A percentile compares a stretch with the other conserved stretches of the same genome.
These are phyloP conservation scores for Penicillium flavigenum DNA, from an alignment of 495 filamentous ascomycete species.

Conservation along the genomic window DNA sequence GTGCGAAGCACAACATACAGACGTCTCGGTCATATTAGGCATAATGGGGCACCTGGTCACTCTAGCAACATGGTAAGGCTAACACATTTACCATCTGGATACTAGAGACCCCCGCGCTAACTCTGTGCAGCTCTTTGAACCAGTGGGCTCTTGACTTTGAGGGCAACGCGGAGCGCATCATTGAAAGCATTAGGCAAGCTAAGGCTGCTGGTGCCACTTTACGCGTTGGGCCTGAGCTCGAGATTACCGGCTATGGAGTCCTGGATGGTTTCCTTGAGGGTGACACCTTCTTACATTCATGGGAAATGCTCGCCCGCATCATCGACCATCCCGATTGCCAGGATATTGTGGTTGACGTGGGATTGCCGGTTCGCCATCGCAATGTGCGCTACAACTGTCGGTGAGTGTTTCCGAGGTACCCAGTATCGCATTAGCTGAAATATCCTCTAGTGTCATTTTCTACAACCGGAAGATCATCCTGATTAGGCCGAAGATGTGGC, in stretches of 20 bases:
- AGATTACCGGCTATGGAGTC: slow-evolving; percentile 63
- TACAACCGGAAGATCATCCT: slow-evolving; percentile 67
- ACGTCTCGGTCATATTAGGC: slow-evolving; percentile 3
- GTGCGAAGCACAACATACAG: not conserved
- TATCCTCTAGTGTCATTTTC: slow-evolving; percentile 52
- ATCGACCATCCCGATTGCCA: slow-evolving; percentile 62
- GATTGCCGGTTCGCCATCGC: slow-evolving; percentile 63
- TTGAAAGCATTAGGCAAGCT: slow-evolving; percentile 68
- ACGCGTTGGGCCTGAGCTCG: slow-evolving; percentile 73
- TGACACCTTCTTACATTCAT: slow-evolving; percentile 62
- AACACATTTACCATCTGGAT: not conserved
- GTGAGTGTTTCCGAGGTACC: slow-evolving; percentile 30
- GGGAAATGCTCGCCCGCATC: slow-evolving; percentile 62
- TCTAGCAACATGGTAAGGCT: slow-evolving; percentile 40
- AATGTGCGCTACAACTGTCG: slow-evolving; percentile 64
- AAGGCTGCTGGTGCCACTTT: slow-evolving; percentile 70
- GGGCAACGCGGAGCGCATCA: slow-evolving; percentile 74
- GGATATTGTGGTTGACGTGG: slow-evolving; percentile 79
- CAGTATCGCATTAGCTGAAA: slow-evolving; percentile 58
- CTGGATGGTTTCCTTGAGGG: slow-evolving; percentile 33
- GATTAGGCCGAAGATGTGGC: slow-evolving; percentile 80
- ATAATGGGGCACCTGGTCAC: slow-evolving; percentile 45
- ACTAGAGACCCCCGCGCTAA: slow-evolving; percentile 13
- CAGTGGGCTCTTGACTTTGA: slow-evolving; percentile 75
- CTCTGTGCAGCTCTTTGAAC: slow-evolving; percentile 37